phyloP scores from a whole-genome alignment of 2,329 filamentous ascomycete species.

The Calonectria hongkongensis region DNA sequence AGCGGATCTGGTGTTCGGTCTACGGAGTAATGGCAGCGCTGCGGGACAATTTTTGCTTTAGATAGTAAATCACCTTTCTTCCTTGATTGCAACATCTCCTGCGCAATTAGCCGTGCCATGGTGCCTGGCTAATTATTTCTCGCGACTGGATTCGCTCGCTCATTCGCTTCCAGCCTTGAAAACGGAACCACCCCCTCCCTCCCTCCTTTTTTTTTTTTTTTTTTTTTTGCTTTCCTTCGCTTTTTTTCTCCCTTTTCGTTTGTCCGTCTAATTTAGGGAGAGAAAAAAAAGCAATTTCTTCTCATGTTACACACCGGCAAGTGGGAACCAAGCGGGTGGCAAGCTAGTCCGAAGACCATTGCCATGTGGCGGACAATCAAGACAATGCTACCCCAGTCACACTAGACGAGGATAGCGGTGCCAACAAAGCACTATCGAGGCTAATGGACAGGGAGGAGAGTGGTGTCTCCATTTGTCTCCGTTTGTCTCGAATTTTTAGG shows the following conservation, averaged over 20 bases:
- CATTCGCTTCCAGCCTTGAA: background rate
- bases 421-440: slow-evolving; percentile 35
- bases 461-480: background rate
- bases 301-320: slow-evolving; percentile 2
- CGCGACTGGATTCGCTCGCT: background rate
- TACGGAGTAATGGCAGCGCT: slow-evolving; percentile 7
- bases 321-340: slow-evolving; percentile 15
- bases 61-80: slow-evolving; percentile 38
- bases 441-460: slow-evolving; percentile 23
- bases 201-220: background rate
- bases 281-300: background rate
- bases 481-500: slow-evolving; percentile 3
- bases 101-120: background rate
- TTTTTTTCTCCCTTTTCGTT: slow-evolving; percentile 18
- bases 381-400: slow-evolving; percentile 31
- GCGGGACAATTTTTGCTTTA: background rate
- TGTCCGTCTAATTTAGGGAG: background rate
- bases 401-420: slow-evolving; percentile 35
- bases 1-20: slow-evolving; percentile 31
- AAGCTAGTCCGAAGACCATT: slow-evolving; percentile 25
- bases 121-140: background rate
- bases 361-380: slow-evolving; percentile 46
- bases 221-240: background rate
- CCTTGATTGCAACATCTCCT: slow-evolving; percentile 33
- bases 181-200: background rate